Base-by-base conservation (phyloP, 1,284 basidiomycete genomes). In the Ustilago shanxiensis region DNA sequence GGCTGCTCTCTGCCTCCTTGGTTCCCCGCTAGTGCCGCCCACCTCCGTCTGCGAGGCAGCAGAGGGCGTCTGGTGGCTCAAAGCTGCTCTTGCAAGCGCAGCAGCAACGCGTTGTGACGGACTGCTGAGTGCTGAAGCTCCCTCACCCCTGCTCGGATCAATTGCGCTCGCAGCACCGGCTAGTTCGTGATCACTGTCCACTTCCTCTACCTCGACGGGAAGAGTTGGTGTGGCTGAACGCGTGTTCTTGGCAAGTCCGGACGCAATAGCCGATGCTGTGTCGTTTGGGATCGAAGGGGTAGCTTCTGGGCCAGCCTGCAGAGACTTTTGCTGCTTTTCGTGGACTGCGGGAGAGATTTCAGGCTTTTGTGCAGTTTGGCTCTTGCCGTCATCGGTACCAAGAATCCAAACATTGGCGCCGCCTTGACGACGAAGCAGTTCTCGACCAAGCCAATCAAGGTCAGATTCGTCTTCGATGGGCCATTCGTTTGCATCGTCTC, bases 401-500 rank as follows among this genome's bases (percentile, higher is more conserved):
- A 82, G 72, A 9, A 82, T 53, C 73, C 79, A 82, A 16, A 73
- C 61, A 3, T 72, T 49, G 18, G 67, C 72, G 11, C 79, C 79
- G 4, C 58, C 37, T 44, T 54, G 69, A 33, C 68, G 65, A 16
- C 54, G 60, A 47, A 79, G 56, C 24, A 82, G 45, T 50, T 82
- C 79, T 10, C 53, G 58, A 33, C 79, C 80, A 9, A 82, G 77
- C 76, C 79, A 80, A 64, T 82, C 79, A 26, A 82, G 41, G 28
- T 80, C 79, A 10, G 47, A 60, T 29, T 81, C 80, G 37, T 81
- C 80, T 7, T 75, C 41, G 10, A 63, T 54, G 5, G 60, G 64
- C 61, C 72, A 64, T 35, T 60, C 70, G 8, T 55, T 68, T 5
- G 31, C 24, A 11, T 69, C 63, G 9, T 59, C 74, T 2, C 67